These are phyloP conservation scores for Leishmania lainsoni DNA, from an alignment of 208 protist genomes.

Conservation along the genomic window DNA sequence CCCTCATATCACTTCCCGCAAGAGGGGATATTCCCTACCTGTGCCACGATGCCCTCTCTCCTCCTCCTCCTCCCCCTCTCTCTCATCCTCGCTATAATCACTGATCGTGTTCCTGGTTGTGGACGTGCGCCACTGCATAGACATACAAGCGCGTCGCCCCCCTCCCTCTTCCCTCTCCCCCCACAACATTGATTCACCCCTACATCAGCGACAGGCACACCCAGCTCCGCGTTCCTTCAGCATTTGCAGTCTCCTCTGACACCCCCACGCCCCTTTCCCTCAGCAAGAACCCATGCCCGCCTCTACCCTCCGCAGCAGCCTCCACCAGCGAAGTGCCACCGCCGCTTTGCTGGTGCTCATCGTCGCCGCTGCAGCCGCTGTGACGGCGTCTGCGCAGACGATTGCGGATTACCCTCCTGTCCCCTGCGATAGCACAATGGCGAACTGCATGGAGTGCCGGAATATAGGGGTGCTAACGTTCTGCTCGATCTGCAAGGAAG, in stretches of 20 bases:
- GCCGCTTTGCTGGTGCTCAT: neutral
- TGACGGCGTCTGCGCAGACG: constrained; percentile 2
- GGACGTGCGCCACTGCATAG: neutral
- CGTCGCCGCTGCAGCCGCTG: neutral
- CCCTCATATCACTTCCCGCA: neutral
- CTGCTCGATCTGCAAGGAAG: neutral
- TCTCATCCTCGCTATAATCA: neutral
- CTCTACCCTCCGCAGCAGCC: neutral
- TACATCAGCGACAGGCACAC: neutral
- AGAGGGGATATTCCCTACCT: neutral
- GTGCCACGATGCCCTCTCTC: neutral
- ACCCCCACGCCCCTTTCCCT: neutral
- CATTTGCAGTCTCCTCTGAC: neutral
- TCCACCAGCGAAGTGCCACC: neutral
- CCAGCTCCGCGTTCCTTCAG: neutral
- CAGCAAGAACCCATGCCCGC: neutral
- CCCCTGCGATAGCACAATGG: neutral
- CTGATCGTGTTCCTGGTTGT: neutral
- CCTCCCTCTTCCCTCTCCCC: neutral
- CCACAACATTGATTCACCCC: neutral
- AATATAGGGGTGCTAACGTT: neutral
- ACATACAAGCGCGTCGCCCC: neutral
- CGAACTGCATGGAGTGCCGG: constrained; percentile 4
- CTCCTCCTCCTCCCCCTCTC: neutral
- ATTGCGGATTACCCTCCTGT: constrained; percentile 1